Evolutionary conservation across 2,329 filamentous ascomycete genomes (phyloP).

Genomic region (Nectriaceae sp.): DNA sequence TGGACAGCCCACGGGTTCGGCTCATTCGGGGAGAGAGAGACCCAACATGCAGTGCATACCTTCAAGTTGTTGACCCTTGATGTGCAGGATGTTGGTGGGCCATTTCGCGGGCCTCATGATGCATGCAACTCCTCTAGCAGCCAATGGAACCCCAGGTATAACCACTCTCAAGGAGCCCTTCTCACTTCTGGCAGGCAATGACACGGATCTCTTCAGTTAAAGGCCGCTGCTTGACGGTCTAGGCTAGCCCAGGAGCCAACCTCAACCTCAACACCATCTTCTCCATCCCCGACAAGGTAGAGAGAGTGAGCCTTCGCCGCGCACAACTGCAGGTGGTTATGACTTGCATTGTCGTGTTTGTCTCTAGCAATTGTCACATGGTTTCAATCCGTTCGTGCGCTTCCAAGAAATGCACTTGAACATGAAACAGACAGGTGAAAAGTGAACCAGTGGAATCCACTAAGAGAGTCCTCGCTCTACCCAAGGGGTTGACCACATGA

Average conservation of each 20-base stretch:
- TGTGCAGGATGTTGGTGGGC: constrained; percentile 15
- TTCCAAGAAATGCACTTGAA: constrained; percentile 1
- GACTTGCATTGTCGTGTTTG: constrained; percentile 12
- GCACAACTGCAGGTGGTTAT: constrained; percentile 15
- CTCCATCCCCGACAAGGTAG: constrained; percentile 7
- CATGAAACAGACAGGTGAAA: constrained; percentile 2
- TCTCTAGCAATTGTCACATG: constrained; percentile 7
- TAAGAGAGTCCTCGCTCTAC: no score
- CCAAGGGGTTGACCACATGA: no score
- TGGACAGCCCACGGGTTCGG: constrained; percentile 7
- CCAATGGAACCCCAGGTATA: constrained; percentile 17
- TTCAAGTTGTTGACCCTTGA: constrained; percentile 12
- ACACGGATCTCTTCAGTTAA: background rate
- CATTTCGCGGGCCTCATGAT: constrained; percentile 19
- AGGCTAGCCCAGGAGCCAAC: background rate
- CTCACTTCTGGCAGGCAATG: background rate
- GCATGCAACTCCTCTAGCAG: constrained; percentile 15
- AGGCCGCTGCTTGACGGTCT: no score
- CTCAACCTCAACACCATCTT: constrained; percentile 3
- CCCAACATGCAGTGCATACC: constrained; percentile 9
- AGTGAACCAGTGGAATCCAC: background rate
- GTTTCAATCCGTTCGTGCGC: background rate
- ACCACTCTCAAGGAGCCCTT: constrained; percentile 8
- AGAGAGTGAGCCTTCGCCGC: constrained; percentile 1
- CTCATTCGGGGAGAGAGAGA: constrained; percentile 10